These are phyloP conservation scores for Candida hungchunana DNA, from an alignment of 805 yeast genomes.

Conservation along the genomic window DNA sequence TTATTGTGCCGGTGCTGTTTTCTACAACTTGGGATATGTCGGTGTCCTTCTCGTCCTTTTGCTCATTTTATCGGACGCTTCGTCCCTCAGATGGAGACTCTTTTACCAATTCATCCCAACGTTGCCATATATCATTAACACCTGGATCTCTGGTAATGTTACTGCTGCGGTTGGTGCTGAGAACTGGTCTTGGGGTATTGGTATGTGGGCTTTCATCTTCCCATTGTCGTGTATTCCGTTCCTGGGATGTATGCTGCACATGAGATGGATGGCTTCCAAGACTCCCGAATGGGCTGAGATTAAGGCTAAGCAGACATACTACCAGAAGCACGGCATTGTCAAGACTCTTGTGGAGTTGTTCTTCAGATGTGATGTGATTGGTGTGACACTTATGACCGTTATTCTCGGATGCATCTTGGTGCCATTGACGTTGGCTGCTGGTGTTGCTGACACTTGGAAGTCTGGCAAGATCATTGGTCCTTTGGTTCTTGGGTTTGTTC, in stretches of 20 bases:
- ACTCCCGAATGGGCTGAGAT: constrained; percentile 47
- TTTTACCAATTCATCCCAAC: constrained; percentile 62
- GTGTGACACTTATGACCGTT: constrained; percentile 50
- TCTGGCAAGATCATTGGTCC: constrained; percentile 63
- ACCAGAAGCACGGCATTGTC: constrained; percentile 33
- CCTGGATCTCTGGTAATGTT: constrained; percentile 71
- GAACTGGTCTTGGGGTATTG: constrained; percentile 71
- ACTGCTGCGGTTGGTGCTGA: constrained; percentile 30
- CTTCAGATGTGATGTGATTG: constrained; percentile 65
- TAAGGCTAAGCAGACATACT: constrained; percentile 35
- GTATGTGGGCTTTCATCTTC: constrained; percentile 76
- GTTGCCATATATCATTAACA: constrained; percentile 68
- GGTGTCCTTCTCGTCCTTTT: constrained; percentile 56
- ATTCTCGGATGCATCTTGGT: constrained; percentile 61
- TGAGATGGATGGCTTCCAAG: constrained; percentile 49
- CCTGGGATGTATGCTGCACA: constrained; percentile 47
- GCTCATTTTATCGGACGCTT: constrained; percentile 60
- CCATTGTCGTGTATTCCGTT: constrained; percentile 65
- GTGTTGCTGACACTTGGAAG: constrained; percentile 50
- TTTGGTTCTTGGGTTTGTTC: constrained; percentile 58
- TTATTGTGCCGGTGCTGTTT: constrained; percentile 62
- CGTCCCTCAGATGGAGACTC: constrained; percentile 68
- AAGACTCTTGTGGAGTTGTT: constrained; percentile 35
- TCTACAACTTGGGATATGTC: constrained; percentile 52
- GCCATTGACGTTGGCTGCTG: constrained; percentile 77